Evolutionary conservation across 768 basidiomycete genomes (phyloP), one percentile per base, ranked within the genome.

Genomic region (Cystobasidium ongulense): DNA sequence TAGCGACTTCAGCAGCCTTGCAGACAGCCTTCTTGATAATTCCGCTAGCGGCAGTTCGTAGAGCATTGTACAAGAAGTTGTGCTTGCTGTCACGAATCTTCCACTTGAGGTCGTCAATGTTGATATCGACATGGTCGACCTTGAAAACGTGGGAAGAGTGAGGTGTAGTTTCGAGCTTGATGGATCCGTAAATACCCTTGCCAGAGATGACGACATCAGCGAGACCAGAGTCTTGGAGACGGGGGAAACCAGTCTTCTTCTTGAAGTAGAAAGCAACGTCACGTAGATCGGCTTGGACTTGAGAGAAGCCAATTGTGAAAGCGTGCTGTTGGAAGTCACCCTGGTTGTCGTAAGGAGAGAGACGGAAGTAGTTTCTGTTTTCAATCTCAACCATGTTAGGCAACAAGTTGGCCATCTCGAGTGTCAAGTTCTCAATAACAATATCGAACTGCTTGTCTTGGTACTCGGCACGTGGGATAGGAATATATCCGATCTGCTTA

Each of bases 381-480:
- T 94, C 90, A 35, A 84, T 57, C 73, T 80, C 79, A 75, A 84
- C 77, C 39, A 83, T 73, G 81, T 83, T 84, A 66, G 76, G 77
- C 13, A 77, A 50, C 29, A 99, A 82, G 82, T 97, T 95, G 50
- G 88, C 86, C 10, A 91, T 91, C 75, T 90, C 88, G 21, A 94
- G 84, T 0, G 90, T 89, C 38, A 97, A 85, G 81, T 95, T 97
- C 84, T 97, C 95, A 75, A 97, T 87, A 73, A 95, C 90, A 53
- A 96, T 85, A 77, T 96, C 94, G 74, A 94, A 82, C 5, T 84
- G 79, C 64, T 91, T 88, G 81, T 95, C 92, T 39, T 89, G 89
- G 82, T 96, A 98, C 68, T 96, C 94, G 80, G 93, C 87, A 39
- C 92, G 88, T 0, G 95, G 95, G 76, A 98, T 94, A 7, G 92